These are phyloP conservation scores for Suillus lakei DNA, from an alignment of 768 basidiomycete species.

Conservation along the genomic window DNA sequence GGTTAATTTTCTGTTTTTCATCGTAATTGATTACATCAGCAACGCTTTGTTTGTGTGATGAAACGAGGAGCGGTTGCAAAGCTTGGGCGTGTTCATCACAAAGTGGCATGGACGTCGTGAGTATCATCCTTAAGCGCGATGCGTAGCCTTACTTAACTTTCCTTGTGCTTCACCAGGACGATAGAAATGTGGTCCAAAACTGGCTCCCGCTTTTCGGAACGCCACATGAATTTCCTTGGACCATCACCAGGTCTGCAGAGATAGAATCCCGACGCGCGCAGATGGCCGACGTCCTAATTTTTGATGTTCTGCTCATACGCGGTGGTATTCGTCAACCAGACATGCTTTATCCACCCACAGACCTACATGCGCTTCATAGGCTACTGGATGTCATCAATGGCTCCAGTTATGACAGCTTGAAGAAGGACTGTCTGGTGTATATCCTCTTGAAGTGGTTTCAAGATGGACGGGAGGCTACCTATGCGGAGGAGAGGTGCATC, in stretches of 20 bases:
- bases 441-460: constrained; percentile 81
- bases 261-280: constrained; percentile 66
- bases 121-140: constrained; percentile 16
- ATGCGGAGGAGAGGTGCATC: constrained; percentile 58
- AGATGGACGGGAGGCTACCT: constrained; percentile 58
- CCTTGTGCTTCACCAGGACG: constrained; percentile 22
- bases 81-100: not conserved
- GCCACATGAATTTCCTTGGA: constrained; percentile 62
- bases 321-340: constrained; percentile 66
- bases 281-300: constrained; percentile 68
- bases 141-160: not conserved
- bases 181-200: constrained; percentile 15
- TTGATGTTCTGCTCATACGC: constrained; percentile 71
- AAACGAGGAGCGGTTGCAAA: not conserved
- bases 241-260: constrained; percentile 52
- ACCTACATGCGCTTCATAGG: constrained; percentile 53
- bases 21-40: constrained; percentile 3
- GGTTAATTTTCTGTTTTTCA: constrained; percentile 4
- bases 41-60: not conserved
- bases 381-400: constrained; percentile 65
- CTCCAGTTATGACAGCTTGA: constrained; percentile 72
- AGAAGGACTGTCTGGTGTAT: constrained; percentile 82
- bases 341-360: constrained; percentile 70
- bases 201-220: constrained; percentile 54
- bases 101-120: constrained; percentile 31